Percentiles rank a stretch among this genome's conserved stretches.
phyloP scores from a whole-genome alignment of 2,329 filamentous ascomycete genomes.

The Penicillium sp. region DNA sequence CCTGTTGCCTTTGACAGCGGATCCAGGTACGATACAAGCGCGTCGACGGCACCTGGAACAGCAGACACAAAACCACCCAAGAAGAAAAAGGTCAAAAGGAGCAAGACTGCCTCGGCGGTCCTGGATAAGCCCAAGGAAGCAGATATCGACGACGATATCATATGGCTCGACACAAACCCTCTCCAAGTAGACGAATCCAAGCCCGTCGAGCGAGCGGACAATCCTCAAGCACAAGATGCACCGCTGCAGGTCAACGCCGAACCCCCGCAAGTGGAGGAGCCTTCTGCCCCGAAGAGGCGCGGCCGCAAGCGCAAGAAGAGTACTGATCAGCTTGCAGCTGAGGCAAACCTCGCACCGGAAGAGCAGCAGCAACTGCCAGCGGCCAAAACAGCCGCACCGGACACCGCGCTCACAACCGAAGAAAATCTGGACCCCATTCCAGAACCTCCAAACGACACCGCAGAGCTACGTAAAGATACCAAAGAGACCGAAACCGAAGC shows the following conservation, averaged over 20 bases:
- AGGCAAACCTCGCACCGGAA: neutral
- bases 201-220: neutral
- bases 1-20: neutral
- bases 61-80: conserved; percentile 29
- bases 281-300: conserved; percentile 43
- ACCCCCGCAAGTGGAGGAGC: neutral
- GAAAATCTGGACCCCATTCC: neutral
- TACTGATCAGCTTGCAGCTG: conserved; percentile 20
- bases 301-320: conserved; percentile 45
- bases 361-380: neutral
- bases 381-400: neutral
- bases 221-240: neutral
- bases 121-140: conserved; percentile 31
- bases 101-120: conserved; percentile 42
- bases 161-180: conserved; percentile 42
- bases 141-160: conserved; percentile 43
- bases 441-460: neutral
- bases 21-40: neutral
- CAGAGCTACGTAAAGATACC: neutral
- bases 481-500: conserved; percentile 2
- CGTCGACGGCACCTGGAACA: neutral
- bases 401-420: neutral
- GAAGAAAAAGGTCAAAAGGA: conserved; percentile 50
- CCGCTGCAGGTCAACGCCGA: neutral
- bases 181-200: conserved; percentile 3